Percentiles rank a stretch among this genome's conserved stretches.
Evolutionary conservation across 192 early-diverging fungal genomes (phyloP).

Genomic region (Endogone sp.): DNA sequence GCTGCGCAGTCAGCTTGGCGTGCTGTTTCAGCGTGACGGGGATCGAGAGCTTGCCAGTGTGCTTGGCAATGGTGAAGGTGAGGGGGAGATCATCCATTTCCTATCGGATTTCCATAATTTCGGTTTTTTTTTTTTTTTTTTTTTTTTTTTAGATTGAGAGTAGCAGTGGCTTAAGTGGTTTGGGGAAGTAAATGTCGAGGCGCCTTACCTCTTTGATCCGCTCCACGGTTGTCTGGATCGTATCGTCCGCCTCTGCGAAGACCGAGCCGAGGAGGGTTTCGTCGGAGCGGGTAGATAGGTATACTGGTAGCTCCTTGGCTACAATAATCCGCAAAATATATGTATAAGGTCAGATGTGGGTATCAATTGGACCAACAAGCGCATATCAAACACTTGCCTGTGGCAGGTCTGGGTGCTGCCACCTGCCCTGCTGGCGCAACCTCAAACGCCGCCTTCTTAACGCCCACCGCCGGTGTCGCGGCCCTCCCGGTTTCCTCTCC

Average conservation of each 20-base stretch:
- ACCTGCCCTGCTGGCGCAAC: constrained; percentile 12
- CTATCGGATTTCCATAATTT: constrained; percentile 20
- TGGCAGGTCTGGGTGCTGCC: background rate
- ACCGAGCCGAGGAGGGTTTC: constrained; percentile 56
- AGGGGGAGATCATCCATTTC: constrained; percentile 57
- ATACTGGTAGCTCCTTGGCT: constrained; percentile 57
- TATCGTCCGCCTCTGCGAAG: constrained; percentile 42
- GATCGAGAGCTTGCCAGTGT: constrained; percentile 53
- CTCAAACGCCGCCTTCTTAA: constrained; percentile 4
- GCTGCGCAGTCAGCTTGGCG: constrained; percentile 38
- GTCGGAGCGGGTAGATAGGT: constrained; percentile 36
- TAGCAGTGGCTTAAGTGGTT: constrained; percentile 11
- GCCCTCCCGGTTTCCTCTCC: constrained; percentile 47
- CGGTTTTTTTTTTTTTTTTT: too few relatives aligned
- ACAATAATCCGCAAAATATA: constrained; percentile 12
- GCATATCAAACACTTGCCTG: background rate
- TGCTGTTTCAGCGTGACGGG: constrained; percentile 60
- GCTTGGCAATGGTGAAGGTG: constrained; percentile 39
- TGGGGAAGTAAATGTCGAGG: background rate
- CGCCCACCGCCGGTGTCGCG: constrained; percentile 9
- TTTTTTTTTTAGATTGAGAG: too few relatives aligned
- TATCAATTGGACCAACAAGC: constrained; percentile 7
- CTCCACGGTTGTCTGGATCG: constrained; percentile 31
- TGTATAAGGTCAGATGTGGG: background rate
- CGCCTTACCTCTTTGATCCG: constrained; percentile 36